Conservation (phyloP, 306 rosid genomes). For the Vigna unguiculata region DNA sequence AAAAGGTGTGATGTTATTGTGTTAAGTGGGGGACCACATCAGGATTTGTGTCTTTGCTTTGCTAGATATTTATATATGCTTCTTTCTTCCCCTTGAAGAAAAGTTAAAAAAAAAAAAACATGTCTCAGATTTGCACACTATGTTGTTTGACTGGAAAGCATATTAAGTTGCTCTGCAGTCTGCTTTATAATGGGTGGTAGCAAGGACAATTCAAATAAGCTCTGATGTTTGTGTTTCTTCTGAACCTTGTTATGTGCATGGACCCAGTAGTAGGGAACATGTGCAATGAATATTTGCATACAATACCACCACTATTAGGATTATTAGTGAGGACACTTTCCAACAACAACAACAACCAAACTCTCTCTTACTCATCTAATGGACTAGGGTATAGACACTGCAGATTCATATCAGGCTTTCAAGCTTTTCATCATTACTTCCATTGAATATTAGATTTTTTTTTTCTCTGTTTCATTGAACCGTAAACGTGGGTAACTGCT, state of each 20-base stretch:
- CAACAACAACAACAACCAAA: constrained; percentile 9
- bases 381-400: neutral
- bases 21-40: constrained; percentile 73
- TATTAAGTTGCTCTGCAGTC: constrained; percentile 46
- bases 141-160: constrained; percentile 77
- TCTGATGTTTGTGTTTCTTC: constrained; percentile 41
- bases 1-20: constrained; percentile 51
- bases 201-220: constrained; percentile 41
- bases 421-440: constrained; percentile 20
- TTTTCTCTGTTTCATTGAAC: neutral
- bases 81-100: constrained; percentile 60
- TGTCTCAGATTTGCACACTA: constrained; percentile 74
- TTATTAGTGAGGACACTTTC: constrained; percentile 6
- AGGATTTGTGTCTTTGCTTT: constrained; percentile 62
- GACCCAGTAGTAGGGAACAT: constrained; percentile 53
- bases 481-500: no score
- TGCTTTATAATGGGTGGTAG: constrained; percentile 53
- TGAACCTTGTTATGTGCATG: constrained; percentile 41
- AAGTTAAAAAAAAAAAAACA: constrained; percentile 60
- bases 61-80: constrained; percentile 47
- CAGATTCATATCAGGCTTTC: neutral
- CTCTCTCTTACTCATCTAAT: neutral
- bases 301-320: constrained; percentile 5
- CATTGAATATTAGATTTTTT: neutral
- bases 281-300: constrained; percentile 47